Evolutionary conservation across 176 grass and related monocot species (phyloP), one percentile per base, ranked within the genome.

Genomic region (Otatea glauca): DNA sequence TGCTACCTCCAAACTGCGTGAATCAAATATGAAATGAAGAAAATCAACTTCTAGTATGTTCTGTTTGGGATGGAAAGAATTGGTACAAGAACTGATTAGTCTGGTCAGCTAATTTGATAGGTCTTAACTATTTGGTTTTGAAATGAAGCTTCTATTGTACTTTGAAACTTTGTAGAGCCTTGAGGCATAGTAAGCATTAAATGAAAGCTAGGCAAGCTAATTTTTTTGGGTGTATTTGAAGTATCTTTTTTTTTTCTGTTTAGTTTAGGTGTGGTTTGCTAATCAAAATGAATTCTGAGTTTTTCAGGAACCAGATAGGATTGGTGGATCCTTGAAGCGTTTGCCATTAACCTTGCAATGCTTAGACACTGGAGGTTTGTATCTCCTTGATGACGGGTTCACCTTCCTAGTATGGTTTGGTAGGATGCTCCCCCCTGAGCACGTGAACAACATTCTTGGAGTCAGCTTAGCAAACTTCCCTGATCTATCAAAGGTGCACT

Each of bases 351-450:
- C 91, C 29, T 45, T 87, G 20, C 93, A 92, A 64, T 96, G 90
- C 65, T 79, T 99, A 77, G 92, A 99, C 83, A 87, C 90, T 65
- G 91, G 86, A 84, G 97, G 93, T 48, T 49, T 99, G 18, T 99
- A 96, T 67, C 87, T 99, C 70, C 91, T 93, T 86, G 90, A 94
- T 66, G 90, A 99, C 73, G 97, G 97, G 8, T 92, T 99, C 78
- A 91, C 55, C 67, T 94, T 99, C 70, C 61, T 92, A 86, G 65
- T 96, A 55, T 99, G 93, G 97, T 93, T 99, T 55, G 97, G 93
- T 65, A 96, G 97, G 76, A 99, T 91, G 89, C 67, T 88, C 3
- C 75, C 90, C 61, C 86, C 97, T 79, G 93, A 94, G 82, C 56
- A 92, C 7, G 66, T 92, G 63, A 94, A 83, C 66, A 83, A 69